Base-by-base conservation (phyloP, 2,329 filamentous ascomycete species). In the Penicillium corylophilum region DNA sequence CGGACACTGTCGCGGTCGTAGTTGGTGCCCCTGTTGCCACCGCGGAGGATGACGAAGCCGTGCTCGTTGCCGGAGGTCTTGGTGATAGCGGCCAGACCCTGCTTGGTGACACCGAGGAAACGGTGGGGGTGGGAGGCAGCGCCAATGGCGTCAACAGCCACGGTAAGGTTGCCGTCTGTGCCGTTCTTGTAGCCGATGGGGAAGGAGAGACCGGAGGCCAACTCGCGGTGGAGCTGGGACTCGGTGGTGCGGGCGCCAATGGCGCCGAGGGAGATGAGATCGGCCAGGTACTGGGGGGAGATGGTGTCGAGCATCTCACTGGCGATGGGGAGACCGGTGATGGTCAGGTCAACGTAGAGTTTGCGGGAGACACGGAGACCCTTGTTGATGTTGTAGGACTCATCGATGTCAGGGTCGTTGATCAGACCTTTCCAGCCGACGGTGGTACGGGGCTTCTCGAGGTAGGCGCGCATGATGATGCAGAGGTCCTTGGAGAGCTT, bases 181-280 rank as follows among this genome's bases (percentile, higher is more conserved):
- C 94, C 94, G 75, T 99, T 99, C 85, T 99, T 99, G 87, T 96
- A 99, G 53, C 94, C 94, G 61, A 99, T 92, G 20, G 94, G 94
- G 87, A 96, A 97, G 51, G 90, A 95, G 48, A 97, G 82, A 64
- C 94, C 94, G 24, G 89, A 95, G 5, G 94, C 94, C 57, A 99
- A 84, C 78, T 99, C 94, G 58, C 94, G 88, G 77, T 99, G 94
- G 60, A 97, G 81, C 77, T 99, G 94, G 50, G 89, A 94, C 78
- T 99, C 94, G 44, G 94, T 99, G 39, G 94, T 99, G 61, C 94
- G 85, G 39, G 94, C 94, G 56, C 94, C 94, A 68, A 99, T 95
- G 52, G 94, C 94, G 55, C 94, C 94, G 23, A 97, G 86, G 0
- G 90, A 95, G 73, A 99, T 92, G 64, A 96, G 84, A 74, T 99